Evolutionary conservation across 257 asterid genomes (phyloP).

Genomic region (Solanum paucissectum): DNA sequence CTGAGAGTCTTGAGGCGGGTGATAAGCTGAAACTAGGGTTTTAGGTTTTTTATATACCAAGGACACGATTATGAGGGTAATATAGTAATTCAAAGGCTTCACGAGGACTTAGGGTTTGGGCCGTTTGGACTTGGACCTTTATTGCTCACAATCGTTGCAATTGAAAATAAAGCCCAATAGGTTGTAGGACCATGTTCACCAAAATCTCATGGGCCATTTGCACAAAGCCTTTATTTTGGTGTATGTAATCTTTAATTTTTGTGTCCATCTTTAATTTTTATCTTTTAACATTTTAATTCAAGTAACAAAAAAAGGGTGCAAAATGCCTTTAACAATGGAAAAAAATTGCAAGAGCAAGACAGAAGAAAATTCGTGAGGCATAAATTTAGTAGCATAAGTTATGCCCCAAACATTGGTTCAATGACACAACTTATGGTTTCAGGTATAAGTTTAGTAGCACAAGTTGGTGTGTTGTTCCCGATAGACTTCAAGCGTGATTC

Average conservation of each 20-base stretch:
- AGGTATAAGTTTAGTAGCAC: background rate
- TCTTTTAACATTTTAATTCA: background rate
- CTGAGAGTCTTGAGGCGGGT: slow-evolving; percentile 15
- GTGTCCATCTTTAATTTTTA: background rate
- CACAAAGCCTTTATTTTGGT: background rate
- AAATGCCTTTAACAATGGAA: background rate
- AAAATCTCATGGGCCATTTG: background rate
- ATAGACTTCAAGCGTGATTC: too few relatives aligned
- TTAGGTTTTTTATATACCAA: background rate
- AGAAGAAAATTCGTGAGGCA: background rate
- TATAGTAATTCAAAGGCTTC: background rate
- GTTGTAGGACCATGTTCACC: background rate
- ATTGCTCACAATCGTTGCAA: background rate
- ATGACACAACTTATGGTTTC: background rate
- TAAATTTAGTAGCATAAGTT: background rate
- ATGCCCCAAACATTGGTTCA: background rate
- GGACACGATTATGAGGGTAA: background rate
- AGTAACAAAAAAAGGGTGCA: background rate
- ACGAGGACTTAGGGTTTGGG: background rate
- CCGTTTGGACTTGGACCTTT: background rate
- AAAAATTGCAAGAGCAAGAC: background rate
- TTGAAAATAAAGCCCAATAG: background rate
- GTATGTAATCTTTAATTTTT: background rate
- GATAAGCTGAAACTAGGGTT: slow-evolving; percentile 33
- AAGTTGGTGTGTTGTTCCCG: background rate